These are phyloP conservation scores for Bipolaris oryzae DNA, from an alignment of 2,329 filamentous ascomycete species.

Conservation along the genomic window DNA sequence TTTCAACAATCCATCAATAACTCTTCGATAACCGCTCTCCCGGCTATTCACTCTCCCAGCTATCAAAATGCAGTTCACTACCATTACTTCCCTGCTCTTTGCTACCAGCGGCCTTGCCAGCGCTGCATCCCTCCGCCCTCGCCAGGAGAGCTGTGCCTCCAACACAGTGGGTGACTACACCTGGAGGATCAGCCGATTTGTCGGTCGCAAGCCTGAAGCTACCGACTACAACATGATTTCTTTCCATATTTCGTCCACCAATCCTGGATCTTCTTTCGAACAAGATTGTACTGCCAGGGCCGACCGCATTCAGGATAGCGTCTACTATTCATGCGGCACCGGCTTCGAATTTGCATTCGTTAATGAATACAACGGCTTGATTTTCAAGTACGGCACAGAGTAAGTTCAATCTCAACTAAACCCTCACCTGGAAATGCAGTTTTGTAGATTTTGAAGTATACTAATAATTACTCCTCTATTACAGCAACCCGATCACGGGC, in stretches of 20 bases:
- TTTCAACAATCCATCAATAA: neutral
- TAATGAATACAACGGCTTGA: slow-evolving; percentile 17
- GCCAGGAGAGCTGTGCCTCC: slow-evolving; percentile 9
- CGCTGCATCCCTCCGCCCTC: slow-evolving; percentile 17
- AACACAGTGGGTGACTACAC: slow-evolving; percentile 22
- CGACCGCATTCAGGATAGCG: slow-evolving; percentile 15
- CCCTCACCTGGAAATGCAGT: neutral
- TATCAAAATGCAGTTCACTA: slow-evolving; percentile 28
- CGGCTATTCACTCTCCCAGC: neutral
- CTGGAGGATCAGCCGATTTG: slow-evolving; percentile 29
- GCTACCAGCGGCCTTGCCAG: slow-evolving; percentile 18
- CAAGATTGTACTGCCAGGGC: slow-evolving; percentile 15
- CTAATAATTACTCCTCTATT: slow-evolving; percentile 1
- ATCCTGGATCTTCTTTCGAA: slow-evolving; percentile 13
- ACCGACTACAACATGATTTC: slow-evolving; percentile 20
- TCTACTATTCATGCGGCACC: slow-evolving; percentile 11
- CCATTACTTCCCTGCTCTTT: slow-evolving; percentile 22
- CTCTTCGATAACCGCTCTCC: neutral
- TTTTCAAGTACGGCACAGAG: slow-evolving; percentile 23
- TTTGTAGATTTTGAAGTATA: neutral
- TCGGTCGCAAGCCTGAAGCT: slow-evolving; percentile 28
- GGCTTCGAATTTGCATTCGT: slow-evolving; percentile 23
- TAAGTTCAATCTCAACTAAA: slow-evolving; percentile 3
- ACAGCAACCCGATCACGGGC: slow-evolving; percentile 17
- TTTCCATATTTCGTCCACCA: slow-evolving; percentile 28